Conservation (phyloP, 2,329 filamentous ascomycete genomes). For the Lecanosticta acicola region DNA sequence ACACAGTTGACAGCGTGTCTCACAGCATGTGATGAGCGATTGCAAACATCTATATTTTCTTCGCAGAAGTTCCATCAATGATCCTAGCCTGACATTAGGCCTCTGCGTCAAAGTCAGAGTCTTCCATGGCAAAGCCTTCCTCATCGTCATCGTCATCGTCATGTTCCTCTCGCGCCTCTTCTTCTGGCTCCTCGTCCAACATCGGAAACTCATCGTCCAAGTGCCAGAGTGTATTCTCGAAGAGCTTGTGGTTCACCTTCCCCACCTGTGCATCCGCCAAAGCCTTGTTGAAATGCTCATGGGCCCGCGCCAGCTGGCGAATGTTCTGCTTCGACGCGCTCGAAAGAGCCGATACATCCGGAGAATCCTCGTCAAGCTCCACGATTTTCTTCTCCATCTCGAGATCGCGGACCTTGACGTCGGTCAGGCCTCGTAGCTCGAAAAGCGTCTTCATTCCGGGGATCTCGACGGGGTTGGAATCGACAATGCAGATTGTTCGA, state of each 20-base stretch:
- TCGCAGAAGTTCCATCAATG: too few relatives aligned
- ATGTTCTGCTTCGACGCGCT: background rate
- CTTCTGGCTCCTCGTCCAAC: constrained; percentile 7
- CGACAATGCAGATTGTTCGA: background rate
- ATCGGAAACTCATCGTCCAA: constrained; percentile 15
- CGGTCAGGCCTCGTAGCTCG: constrained; percentile 14
- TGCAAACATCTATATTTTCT: too few relatives aligned
- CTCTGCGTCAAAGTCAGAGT: too few relatives aligned
- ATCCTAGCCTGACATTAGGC: too few relatives aligned
- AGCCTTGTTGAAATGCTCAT: constrained; percentile 22
- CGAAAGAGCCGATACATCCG: constrained; percentile 5
- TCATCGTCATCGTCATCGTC: constrained; percentile 1
- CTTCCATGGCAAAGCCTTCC: too few relatives aligned
- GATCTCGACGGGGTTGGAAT: constrained; percentile 16
- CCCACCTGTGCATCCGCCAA: constrained; percentile 19
- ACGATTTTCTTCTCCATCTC: constrained; percentile 8
- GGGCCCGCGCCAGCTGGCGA: constrained; percentile 8
- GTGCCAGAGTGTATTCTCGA: constrained; percentile 22
- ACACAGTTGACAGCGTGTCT: too few relatives aligned
- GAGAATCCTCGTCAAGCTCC: constrained; percentile 8
- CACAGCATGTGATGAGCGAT: too few relatives aligned
- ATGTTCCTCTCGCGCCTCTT: constrained; percentile 1
- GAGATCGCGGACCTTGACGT: constrained; percentile 15
- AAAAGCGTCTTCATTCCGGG: constrained; percentile 19
- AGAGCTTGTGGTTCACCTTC: constrained; percentile 14